These are phyloP conservation scores for Theobroma cacao DNA, from an alignment of 345 rosid species.

Conservation along the genomic window DNA sequence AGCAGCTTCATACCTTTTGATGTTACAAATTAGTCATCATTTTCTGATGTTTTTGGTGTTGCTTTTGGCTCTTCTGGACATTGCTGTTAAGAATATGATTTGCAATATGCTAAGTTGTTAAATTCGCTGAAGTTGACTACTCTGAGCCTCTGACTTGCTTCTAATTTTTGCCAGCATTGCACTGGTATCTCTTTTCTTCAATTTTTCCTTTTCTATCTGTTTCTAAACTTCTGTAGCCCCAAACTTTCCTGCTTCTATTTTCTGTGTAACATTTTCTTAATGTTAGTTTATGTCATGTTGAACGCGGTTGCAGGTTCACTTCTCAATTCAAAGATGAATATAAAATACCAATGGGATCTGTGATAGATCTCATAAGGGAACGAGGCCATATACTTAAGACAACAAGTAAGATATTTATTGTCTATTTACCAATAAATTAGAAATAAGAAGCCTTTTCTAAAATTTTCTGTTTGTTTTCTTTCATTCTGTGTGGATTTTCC, in stretches of 20 bases:
- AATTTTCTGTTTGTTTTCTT: background rate
- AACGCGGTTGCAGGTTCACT: constrained; percentile 55
- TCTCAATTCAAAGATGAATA: constrained; percentile 87
- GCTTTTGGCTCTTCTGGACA: background rate
- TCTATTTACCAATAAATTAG: background rate
- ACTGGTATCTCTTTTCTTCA: background rate
- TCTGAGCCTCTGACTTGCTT: background rate
- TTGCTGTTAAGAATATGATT: background rate
- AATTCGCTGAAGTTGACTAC: background rate
- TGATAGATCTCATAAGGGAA: constrained; percentile 69
- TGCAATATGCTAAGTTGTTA: background rate
- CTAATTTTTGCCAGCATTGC: background rate
- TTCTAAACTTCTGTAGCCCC: background rate
- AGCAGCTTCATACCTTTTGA: background rate
- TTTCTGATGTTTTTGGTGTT: background rate
- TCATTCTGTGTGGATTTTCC: background rate
- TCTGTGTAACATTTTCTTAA: background rate
- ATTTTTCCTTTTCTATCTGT: background rate
- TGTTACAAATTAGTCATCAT: background rate
- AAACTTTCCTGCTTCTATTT: background rate
- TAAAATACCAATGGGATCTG: constrained; percentile 76
- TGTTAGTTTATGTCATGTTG: background rate
- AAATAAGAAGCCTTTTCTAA: background rate
- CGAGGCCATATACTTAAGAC: constrained; percentile 62
- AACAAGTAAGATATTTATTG: constrained; percentile 45